A percentile compares a stretch with the other conserved stretches of the same genome.
Conservation (phyloP, 768 basidiomycete genomes). For the Boletus edulis region DNA sequence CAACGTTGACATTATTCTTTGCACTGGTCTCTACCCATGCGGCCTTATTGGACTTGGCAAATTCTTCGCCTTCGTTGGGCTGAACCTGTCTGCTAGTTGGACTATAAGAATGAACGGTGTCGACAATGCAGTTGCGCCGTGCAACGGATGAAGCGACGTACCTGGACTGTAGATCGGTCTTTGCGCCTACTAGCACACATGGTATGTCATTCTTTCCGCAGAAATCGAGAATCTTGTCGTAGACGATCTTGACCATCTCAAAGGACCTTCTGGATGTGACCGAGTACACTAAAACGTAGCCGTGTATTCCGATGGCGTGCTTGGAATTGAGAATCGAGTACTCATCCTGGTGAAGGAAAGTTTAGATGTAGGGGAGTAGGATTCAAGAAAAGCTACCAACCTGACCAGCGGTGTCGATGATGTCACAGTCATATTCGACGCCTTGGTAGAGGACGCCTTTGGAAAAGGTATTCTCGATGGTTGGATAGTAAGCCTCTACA, state of each 20-base stretch:
- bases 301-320: conserved; percentile 96
- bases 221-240: conserved; percentile 91
- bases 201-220: conserved; percentile 82
- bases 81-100: conserved; percentile 66
- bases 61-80: conserved; percentile 65
- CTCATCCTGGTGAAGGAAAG: conserved; percentile 59
- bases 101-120: conserved; percentile 31
- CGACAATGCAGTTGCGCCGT: conserved; percentile 9
- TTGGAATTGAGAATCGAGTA: conserved; percentile 91
- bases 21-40: conserved; percentile 90
- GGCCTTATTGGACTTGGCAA: conserved; percentile 70
- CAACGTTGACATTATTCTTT: conserved; percentile 81
- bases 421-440: conserved; percentile 91
- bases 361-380: conserved; percentile 3
- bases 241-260: conserved; percentile 91
- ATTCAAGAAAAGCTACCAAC: conserved; percentile 40
- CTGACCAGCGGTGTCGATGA: conserved; percentile 98
- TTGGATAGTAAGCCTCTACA: conserved; percentile 91
- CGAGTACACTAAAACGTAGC: conserved; percentile 95
- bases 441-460: conserved; percentile 89
- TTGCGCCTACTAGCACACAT: conserved; percentile 93
- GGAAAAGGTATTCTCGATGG: conserved; percentile 84
- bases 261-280: conserved; percentile 88
- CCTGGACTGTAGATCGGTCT: conserved; percentile 79
- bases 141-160: conserved; percentile 36